Evolutionary conservation across 495 filamentous ascomycete genomes (phyloP).

Genomic region (Penicillium cosmopolitanum): DNA sequence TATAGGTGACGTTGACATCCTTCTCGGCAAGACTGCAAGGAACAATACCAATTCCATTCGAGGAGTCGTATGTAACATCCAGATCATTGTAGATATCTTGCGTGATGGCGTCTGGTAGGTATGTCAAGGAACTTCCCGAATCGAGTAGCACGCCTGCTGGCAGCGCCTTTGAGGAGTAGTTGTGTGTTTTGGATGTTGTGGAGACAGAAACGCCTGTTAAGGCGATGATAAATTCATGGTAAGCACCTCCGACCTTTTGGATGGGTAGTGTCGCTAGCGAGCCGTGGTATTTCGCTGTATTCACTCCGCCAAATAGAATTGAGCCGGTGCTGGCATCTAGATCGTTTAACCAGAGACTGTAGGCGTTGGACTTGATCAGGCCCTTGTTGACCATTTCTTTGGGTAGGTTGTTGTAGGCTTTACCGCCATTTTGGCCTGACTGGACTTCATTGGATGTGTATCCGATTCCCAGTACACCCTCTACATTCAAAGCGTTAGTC

Average conservation of each 20-base stretch:
- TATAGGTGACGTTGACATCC: slow-evolving; percentile 66
- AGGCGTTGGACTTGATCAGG: slow-evolving; percentile 78
- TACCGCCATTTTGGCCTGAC: slow-evolving; percentile 59
- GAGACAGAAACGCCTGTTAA: slow-evolving; percentile 65
- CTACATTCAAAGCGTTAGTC: slow-evolving; percentile 24
- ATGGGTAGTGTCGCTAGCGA: slow-evolving; percentile 77
- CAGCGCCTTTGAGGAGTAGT: slow-evolving; percentile 58
- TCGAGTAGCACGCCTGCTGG: slow-evolving; percentile 76
- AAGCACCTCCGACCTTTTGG: slow-evolving; percentile 58
- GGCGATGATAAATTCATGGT: slow-evolving; percentile 80
- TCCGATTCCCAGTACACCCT: slow-evolving; percentile 92
- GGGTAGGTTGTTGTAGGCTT: slow-evolving; percentile 79
- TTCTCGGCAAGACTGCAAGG: slow-evolving; percentile 69
- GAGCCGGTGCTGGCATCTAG: slow-evolving; percentile 70
- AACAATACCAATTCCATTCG: slow-evolving; percentile 61
- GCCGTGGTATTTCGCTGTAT: slow-evolving; percentile 77
- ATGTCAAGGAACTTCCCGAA: slow-evolving; percentile 88
- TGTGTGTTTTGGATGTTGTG: slow-evolving; percentile 40
- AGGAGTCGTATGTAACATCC: slow-evolving; percentile 62
- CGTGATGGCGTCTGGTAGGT: slow-evolving; percentile 75
- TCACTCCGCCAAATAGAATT: slow-evolving; percentile 91
- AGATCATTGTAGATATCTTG: slow-evolving; percentile 65
- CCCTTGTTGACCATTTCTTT: slow-evolving; percentile 70
- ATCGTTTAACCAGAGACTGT: slow-evolving; percentile 64
- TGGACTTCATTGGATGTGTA: slow-evolving; percentile 82